Percentiles rank a stretch among this genome's conserved stretches.
These are phyloP conservation scores for Rostrohypoxylon terebratum DNA, from an alignment of 495 filamentous ascomycete genomes.

Conservation along the genomic window DNA sequence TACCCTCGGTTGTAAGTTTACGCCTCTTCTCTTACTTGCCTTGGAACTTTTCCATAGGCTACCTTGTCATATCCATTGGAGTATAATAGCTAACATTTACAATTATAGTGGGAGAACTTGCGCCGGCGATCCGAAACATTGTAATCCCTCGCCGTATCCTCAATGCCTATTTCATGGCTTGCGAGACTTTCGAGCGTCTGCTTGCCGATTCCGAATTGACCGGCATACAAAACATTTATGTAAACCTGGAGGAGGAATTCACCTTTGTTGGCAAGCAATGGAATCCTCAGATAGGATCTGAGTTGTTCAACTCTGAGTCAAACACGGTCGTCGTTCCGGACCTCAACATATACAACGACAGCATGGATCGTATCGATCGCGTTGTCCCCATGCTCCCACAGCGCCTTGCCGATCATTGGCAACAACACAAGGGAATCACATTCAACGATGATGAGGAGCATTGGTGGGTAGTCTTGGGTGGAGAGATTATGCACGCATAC, in stretches of 20 bases:
- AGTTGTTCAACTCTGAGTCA: slow-evolving; percentile 1
- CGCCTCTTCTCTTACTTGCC: background rate
- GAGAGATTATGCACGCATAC: slow-evolving; percentile 8
- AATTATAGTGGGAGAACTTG: slow-evolving; percentile 21
- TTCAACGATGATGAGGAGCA: background rate
- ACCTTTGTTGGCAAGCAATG: background rate
- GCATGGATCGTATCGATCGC: background rate
- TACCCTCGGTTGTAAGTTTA: slow-evolving; percentile 16
- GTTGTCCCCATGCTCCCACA: background rate
- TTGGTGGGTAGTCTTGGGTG: background rate
- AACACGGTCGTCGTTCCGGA: slow-evolving; percentile 11
- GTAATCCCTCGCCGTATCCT: background rate
- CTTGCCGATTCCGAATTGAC: background rate
- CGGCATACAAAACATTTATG: background rate
- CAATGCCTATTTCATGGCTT: background rate
- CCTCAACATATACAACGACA: background rate
- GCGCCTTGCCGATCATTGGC: background rate
- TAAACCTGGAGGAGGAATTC: background rate
- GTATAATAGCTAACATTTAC: slow-evolving; percentile 1
- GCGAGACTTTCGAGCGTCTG: slow-evolving; percentile 8
- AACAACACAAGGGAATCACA: background rate
- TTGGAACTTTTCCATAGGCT: background rate
- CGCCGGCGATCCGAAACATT: slow-evolving; percentile 6
- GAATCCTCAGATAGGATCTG: background rate
- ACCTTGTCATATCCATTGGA: background rate